Evolutionary conservation across 2,329 filamentous ascomycete species (phyloP).

Genomic region (Curvularia lunata): DNA sequence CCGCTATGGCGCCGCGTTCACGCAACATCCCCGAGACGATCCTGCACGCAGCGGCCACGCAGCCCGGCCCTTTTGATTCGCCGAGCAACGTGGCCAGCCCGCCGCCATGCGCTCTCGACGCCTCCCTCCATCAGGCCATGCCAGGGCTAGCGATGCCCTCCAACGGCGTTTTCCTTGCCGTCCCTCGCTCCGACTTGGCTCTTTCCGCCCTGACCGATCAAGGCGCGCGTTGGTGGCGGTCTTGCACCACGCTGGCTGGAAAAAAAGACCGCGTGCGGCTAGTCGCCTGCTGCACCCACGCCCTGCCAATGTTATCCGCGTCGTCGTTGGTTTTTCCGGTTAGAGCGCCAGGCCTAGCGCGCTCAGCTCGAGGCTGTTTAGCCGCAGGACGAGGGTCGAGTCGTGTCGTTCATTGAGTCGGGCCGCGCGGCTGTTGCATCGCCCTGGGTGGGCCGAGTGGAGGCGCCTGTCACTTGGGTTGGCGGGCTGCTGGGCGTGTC

Average conservation of each 20-base stretch:
- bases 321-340: no score
- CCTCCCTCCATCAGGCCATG: neutral
- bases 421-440: slow-evolving; percentile 1
- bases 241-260: neutral
- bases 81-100: neutral
- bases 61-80: slow-evolving; percentile 7
- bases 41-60: slow-evolving; percentile 1
- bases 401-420: neutral
- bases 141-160: neutral
- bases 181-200: neutral
- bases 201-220: neutral
- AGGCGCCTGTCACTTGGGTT: neutral
- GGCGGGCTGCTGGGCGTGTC: neutral
- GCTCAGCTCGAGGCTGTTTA: neutral
- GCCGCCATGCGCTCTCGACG: neutral
- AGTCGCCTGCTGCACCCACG: neutral
- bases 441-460: slow-evolving; percentile 4
- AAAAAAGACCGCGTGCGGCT: neutral
- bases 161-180: neutral
- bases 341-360: neutral
- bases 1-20: slow-evolving; percentile 7
- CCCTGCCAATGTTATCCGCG: neutral
- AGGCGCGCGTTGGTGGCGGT: neutral
- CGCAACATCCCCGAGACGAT: slow-evolving; percentile 15
- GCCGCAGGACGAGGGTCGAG: neutral